Conservation (phyloP, 2,329 filamentous ascomycete species). For the Colletotrichum echinochloae region DNA sequence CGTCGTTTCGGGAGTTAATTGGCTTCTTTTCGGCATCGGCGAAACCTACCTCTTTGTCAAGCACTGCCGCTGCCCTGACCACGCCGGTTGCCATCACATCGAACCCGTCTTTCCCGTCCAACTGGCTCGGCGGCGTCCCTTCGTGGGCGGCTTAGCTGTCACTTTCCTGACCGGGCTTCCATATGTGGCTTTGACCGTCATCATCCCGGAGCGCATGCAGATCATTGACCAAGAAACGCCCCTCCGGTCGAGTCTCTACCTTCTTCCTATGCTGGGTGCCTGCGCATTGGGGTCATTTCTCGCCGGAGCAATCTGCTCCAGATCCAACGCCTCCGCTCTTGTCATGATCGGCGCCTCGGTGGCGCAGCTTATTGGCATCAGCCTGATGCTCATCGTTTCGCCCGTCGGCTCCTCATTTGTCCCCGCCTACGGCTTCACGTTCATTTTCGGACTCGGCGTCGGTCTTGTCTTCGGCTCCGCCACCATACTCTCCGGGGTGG, state of each 20-base stretch:
- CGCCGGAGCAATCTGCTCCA: slow-evolving; percentile 65
- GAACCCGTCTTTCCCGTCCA: slow-evolving; percentile 68
- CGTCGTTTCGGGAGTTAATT: slow-evolving; percentile 60
- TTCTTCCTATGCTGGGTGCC: slow-evolving; percentile 68
- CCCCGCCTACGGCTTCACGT: slow-evolving; percentile 66
- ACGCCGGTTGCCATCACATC: slow-evolving; percentile 47
- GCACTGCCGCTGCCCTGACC: slow-evolving; percentile 21
- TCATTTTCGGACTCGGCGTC: slow-evolving; percentile 69
- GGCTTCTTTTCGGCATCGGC: slow-evolving; percentile 63
- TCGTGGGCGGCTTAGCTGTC: slow-evolving; percentile 61
- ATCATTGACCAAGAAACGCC: slow-evolving; percentile 66
- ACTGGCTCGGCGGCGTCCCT: slow-evolving; percentile 61
- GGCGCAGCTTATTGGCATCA: slow-evolving; percentile 65
- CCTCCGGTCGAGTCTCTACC: slow-evolving; percentile 66
- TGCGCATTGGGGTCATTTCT: slow-evolving; percentile 68
- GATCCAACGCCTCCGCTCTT: slow-evolving; percentile 64
- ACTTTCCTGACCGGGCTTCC: slow-evolving; percentile 69
- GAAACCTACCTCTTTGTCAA: slow-evolving; percentile 53
- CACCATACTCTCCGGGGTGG: slow-evolving; percentile 68
- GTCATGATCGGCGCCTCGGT: slow-evolving; percentile 62
- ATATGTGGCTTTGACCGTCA: slow-evolving; percentile 69
- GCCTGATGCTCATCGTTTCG: slow-evolving; percentile 60
- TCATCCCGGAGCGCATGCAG: slow-evolving; percentile 71
- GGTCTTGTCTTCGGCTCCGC: slow-evolving; percentile 68
- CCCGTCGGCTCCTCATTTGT: slow-evolving; percentile 49